These are phyloP conservation scores for Starmerella floris DNA, from an alignment of 805 yeast species.

Conservation along the genomic window DNA sequence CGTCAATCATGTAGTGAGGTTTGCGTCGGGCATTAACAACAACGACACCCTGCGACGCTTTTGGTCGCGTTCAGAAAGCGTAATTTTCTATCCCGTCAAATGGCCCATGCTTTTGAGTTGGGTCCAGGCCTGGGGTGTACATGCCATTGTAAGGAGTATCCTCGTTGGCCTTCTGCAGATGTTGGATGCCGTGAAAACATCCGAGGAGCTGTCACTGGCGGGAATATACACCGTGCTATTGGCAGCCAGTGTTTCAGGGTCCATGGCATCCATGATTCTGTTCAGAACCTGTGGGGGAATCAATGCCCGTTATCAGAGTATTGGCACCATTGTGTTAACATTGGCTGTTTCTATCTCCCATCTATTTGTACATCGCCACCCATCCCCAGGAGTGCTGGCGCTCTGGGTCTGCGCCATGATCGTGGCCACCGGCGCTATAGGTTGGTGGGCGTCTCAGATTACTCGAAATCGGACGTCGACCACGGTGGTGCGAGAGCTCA, in stretches of 20 bases:
- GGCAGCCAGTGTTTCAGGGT: conserved; percentile 13
- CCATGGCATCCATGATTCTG: conserved; percentile 13
- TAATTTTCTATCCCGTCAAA: conserved; percentile 19
- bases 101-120: conserved; percentile 16
- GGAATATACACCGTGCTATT: conserved; percentile 13
- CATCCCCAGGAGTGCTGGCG: conserved; percentile 3
- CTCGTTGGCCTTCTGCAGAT: conserved; percentile 17
- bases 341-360: conserved; percentile 4
- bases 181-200: conserved; percentile 15
- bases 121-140: conserved; percentile 16
- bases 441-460: conserved; percentile 7
- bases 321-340: conserved; percentile 6
- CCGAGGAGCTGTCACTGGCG: conserved; percentile 8
- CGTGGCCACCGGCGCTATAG: conserved; percentile 1
- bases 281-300: conserved; percentile 19
- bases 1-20: conserved; percentile 21
- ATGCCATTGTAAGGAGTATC: conserved; percentile 15
- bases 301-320: neutral
- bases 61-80: conserved; percentile 22
- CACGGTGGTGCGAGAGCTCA: conserved; percentile 8
- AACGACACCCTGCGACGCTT: conserved; percentile 21
- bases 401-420: conserved; percentile 8
- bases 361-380: neutral
- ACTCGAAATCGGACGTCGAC: conserved; percentile 7
- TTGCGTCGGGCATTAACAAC: conserved; percentile 20